Base-by-base conservation (phyloP, 345 rosid species). In the Brassica nigra region DNA sequence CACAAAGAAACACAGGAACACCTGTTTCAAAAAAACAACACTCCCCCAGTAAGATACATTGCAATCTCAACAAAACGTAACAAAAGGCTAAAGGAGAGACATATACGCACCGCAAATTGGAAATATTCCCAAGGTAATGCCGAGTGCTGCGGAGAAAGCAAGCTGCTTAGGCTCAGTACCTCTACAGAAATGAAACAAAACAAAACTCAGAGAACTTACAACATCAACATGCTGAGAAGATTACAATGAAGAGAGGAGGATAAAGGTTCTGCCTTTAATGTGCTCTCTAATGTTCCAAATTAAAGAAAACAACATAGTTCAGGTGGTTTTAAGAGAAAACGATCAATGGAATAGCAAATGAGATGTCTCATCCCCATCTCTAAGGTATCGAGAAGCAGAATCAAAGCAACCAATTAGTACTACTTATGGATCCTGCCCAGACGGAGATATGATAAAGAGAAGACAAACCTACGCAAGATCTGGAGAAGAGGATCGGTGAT, bases 141-240 rank as follows among this genome's bases (percentile, higher is more conserved):
- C 99, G 62, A 93, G 83, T 78, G 99, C 96, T 1, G 94, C 83
- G 52, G 99, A 92, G 80, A 92, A 88, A 2, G 98, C 99, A 77
- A 95, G 81, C 78, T 93, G 96, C 86, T 85, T 91, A 5, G 99
- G 99, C 78, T 93, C 98, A 42, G 92, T 83, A 71, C 98, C 93
- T 80, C 95, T 93, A 88, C 16, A 14, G 23, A 36, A 66, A 62
- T 30, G 16, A 33, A 61, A 11, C 55, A 57, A 67, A 73, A 66
- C 5, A 64, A 81, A 55, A 64, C 66, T 39, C 73, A 69, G 15
- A 52, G 18, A 52, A 71, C 31, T 61, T 23, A 39, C 20, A 52
- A 58, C 12, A 31, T 59, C n/a, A 34, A 42, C 14, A 37, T 37
- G 44, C 44, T 37, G 44, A 37, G 44, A 37, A 37, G 44, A 37